Conservation (phyloP, 768 basidiomycete species). For the Boletus rex-veris region DNA sequence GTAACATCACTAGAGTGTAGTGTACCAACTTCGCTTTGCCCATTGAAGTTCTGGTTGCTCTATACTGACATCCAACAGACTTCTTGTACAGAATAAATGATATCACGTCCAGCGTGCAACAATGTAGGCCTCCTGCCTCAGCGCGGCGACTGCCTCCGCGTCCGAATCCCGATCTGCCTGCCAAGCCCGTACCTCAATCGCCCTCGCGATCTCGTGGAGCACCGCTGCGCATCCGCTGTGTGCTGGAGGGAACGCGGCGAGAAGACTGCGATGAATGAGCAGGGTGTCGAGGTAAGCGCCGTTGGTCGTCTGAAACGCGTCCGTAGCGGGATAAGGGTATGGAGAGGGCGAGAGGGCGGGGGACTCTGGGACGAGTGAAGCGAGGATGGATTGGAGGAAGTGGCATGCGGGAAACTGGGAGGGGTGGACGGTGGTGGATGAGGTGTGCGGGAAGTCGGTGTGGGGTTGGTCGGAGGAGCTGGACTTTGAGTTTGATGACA, state of each 20-base stretch:
- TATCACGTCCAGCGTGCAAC: slow-evolving; percentile 35
- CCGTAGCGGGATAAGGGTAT: slow-evolving; percentile 31
- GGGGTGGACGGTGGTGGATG: slow-evolving; percentile 8
- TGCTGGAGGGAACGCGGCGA: slow-evolving; percentile 56
- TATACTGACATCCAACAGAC: slow-evolving; percentile 2
- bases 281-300: slow-evolving; percentile 78
- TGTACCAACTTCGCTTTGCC: no score
- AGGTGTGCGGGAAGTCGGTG: slow-evolving; percentile 14
- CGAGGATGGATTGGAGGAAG: slow-evolving; percentile 57
- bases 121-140: slow-evolving; percentile 67
- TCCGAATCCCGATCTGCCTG: slow-evolving; percentile 69
- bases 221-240: slow-evolving; percentile 63
- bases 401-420: slow-evolving; percentile 48
- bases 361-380: slow-evolving; percentile 46
- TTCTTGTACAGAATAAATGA: background rate
- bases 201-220: slow-evolving; percentile 62
- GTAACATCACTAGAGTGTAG: background rate
- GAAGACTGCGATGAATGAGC: slow-evolving; percentile 72
- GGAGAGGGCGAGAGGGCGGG: slow-evolving; percentile 33
- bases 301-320: slow-evolving; percentile 50
- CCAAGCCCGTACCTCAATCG: slow-evolving; percentile 64
- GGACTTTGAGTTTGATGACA: slow-evolving; percentile 43
- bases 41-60: background rate
- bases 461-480: slow-evolving; percentile 31
- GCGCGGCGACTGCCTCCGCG: slow-evolving; percentile 62